Evolutionary conservation across 2,329 filamentous ascomycete genomes (phyloP).

Genomic region (Rutstroemia sp.): DNA sequence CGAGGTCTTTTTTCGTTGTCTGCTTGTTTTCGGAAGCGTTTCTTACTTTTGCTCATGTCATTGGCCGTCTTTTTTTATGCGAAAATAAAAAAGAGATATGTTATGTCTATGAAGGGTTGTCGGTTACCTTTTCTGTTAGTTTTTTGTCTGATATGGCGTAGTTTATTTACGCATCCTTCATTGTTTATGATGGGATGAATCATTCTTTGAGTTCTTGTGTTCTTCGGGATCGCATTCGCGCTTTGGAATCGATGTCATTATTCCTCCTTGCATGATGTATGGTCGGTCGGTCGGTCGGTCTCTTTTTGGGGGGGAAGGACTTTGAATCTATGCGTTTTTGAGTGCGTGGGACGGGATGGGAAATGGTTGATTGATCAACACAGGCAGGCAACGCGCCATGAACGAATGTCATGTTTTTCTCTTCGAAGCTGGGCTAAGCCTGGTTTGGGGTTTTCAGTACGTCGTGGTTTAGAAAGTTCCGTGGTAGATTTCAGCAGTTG

Average conservation of each 20-base stretch:
- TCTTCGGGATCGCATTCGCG: no score
- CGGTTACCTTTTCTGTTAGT: background rate
- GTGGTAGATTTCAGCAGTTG: background rate
- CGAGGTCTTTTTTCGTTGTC: background rate
- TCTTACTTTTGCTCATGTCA: background rate
- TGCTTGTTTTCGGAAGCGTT: background rate
- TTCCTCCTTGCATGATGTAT: background rate
- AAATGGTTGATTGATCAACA: background rate
- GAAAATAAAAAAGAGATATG: background rate
- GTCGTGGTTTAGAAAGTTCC: background rate
- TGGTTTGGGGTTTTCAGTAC: background rate
- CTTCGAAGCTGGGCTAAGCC: no score
- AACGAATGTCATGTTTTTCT: no score
- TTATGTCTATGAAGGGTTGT: background rate
- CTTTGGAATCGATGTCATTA: no score
- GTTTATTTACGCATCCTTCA: background rate
- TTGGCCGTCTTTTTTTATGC: background rate
- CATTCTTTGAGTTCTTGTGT: no score
- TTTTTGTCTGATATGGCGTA: background rate
- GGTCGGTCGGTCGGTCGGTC: background rate
- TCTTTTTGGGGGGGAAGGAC: background rate
- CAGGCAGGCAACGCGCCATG: background rate
- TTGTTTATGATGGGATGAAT: background rate
- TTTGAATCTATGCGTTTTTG: background rate
- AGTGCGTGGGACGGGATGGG: background rate